Evolutionary conservation across 1,284 basidiomycete species (phyloP).

Genomic region (Ceratobasidium theobromae): DNA sequence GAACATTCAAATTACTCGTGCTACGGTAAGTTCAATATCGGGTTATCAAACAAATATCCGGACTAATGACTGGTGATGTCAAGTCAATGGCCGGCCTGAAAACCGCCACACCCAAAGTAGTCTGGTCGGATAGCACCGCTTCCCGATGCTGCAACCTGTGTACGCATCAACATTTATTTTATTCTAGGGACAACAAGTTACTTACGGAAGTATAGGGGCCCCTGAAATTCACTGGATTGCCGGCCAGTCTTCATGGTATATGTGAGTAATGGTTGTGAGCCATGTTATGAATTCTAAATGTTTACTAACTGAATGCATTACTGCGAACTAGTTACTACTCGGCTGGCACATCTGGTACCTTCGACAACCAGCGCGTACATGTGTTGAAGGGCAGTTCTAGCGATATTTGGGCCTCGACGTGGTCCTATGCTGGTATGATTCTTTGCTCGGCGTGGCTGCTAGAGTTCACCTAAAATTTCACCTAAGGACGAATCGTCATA

Average conservation of each 20-base stretch:
- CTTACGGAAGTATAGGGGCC: slow-evolving; percentile 5
- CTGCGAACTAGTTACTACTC: slow-evolving; percentile 43
- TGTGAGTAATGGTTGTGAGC: slow-evolving; percentile 10
- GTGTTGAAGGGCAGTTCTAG: slow-evolving; percentile 45
- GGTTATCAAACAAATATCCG: too few species aligned
- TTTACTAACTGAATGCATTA: not conserved
- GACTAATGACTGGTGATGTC: not conserved
- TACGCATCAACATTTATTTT: slow-evolving; percentile 21
- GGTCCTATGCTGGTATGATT: slow-evolving; percentile 12
- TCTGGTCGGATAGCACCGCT: slow-evolving; percentile 46
- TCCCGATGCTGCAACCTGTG: slow-evolving; percentile 48
- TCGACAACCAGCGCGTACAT: slow-evolving; percentile 45
- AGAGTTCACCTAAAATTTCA: not conserved
- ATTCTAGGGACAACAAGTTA: not conserved
- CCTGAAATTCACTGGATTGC: slow-evolving; percentile 27
- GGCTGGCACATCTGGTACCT: slow-evolving; percentile 44
- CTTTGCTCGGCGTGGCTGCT: not conserved
- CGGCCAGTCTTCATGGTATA: slow-evolving; percentile 20
- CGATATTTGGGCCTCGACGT: slow-evolving; percentile 44
- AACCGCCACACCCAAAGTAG: slow-evolving; percentile 44
- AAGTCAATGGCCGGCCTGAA: slow-evolving; percentile 46
- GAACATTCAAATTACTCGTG: slow-evolving; percentile 48
- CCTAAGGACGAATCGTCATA: slow-evolving; percentile 41
- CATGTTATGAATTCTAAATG: not conserved
- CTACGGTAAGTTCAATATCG: slow-evolving; percentile 38